Base-by-base conservation (phyloP, 1,139 yeast genomes). In the Taphrina confusa region DNA sequence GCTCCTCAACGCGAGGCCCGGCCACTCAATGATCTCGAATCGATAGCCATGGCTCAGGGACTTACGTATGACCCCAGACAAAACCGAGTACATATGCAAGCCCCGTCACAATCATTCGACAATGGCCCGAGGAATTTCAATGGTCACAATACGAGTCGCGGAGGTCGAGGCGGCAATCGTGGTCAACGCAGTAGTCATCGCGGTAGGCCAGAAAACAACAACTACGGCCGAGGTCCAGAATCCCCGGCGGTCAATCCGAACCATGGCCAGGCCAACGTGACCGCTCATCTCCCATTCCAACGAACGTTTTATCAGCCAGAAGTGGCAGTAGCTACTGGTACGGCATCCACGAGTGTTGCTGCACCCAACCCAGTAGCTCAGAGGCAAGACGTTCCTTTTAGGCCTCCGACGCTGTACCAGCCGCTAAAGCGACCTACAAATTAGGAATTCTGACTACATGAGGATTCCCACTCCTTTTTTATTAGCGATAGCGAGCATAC, bases 11-110 rank as follows among this genome's bases (percentile, higher is more conserved):
- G 14, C 27, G 58, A 50, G 16, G 16, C 36, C n/a, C 50, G 58
- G 4, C 58, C 58, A 5, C 39, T 54, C n/a, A 54, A 46, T 16
- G 58, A 54, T 22, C 34, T 54, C 11, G 58, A 54, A 11, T 34
- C 51, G 5, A 54, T 54, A 16, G 58, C 58, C 14, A 27, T 22
- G 36, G 51, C 49, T 5, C 58, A 54, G 23, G 57, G 57, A 4
- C 30, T 52, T 39, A 42, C 22, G n/a, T 37, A 51, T 39, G 50
- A 33, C 18, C 40, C 39, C 8, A 47, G 30, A 18, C 31, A 31
- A 14, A 18, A 25, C 14, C 39, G 34, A 5, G 30, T 47, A 6
- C 52, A 28, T 16, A n/a, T 18, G 5, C 39, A 33, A 20, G 22
- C 16, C 2, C 8, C 6, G 2, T 16, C 34, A 3, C 50, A 27